Conservation (phyloP, 495 filamentous ascomycete genomes). For the Aspergillus coremiiformis region DNA sequence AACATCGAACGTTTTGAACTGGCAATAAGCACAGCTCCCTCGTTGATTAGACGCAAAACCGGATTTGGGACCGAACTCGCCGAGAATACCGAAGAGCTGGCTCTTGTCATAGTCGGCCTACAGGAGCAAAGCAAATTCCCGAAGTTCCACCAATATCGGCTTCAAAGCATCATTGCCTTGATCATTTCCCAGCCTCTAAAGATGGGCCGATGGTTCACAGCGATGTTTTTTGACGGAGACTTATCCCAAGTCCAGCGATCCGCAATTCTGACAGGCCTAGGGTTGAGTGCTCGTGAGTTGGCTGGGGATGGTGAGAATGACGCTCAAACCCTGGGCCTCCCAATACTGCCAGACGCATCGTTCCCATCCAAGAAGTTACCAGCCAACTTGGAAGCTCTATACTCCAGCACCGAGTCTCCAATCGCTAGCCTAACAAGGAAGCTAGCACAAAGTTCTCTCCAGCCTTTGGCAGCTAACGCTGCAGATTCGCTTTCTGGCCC, state of each 20-base stretch:
- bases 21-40: conserved; percentile 65
- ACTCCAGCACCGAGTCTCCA: conserved; percentile 42
- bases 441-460: conserved; percentile 62
- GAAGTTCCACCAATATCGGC: conserved; percentile 63
- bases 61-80: conserved; percentile 80
- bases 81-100: conserved; percentile 77
- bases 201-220: conserved; percentile 78
- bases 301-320: conserved; percentile 70
- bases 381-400: conserved; percentile 44
- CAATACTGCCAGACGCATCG: conserved; percentile 33
- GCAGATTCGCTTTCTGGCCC: conserved; percentile 68
- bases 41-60: conserved; percentile 79
- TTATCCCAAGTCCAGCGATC: conserved; percentile 79
- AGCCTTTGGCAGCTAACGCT: conserved; percentile 64
- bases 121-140: conserved; percentile 58
- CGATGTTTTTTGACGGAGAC: conserved; percentile 84
- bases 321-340: conserved; percentile 31
- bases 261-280: conserved; percentile 71
- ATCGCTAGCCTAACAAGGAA: conserved; percentile 53
- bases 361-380: conserved; percentile 74
- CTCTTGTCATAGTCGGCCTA: conserved; percentile 64
- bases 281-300: conserved; percentile 79
- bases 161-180: conserved; percentile 79
- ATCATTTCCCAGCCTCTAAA: conserved; percentile 65
- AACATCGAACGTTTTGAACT: conserved; percentile 78